Evolutionary conservation across 306 rosid genomes (phyloP).

Genomic region (Hylodesmum podocarpum): DNA sequence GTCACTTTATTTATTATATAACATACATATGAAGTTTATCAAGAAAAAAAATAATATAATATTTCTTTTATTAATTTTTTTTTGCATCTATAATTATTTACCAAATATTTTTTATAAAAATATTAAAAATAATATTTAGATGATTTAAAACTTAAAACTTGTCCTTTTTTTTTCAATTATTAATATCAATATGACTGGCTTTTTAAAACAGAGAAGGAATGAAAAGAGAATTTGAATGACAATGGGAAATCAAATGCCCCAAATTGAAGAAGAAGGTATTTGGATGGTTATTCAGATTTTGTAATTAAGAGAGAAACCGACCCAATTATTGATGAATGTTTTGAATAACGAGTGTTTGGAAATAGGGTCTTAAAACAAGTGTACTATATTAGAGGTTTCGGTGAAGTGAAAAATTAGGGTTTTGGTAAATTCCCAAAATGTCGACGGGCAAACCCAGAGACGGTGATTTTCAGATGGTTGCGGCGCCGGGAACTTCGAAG

Average conservation of each 20-base stretch:
- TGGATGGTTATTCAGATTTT: background rate
- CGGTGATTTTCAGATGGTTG: conserved; percentile 55
- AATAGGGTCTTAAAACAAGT: background rate
- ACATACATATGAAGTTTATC: no score
- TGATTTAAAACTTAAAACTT: background rate
- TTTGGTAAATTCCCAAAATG: conserved; percentile 42
- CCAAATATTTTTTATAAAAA: background rate
- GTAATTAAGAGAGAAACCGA: background rate
- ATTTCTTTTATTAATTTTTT: no score
- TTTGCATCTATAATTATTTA: no score
- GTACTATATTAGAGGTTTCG: background rate
- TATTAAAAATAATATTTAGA: background rate
- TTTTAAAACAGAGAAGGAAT: background rate
- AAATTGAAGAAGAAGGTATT: background rate
- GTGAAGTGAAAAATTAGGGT: conserved; percentile 42
- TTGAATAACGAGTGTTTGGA: background rate
- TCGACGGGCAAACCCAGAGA: conserved; percentile 61
- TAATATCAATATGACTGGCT: background rate
- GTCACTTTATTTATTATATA: no score
- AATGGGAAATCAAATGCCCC: background rate
- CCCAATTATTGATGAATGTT: background rate
- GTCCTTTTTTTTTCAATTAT: background rate
- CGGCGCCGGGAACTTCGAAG: conserved; percentile 46
- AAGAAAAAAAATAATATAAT: no score
- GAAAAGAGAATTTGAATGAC: background rate